These are phyloP conservation scores for Saturnispora dispora DNA, from an alignment of 805 yeast genomes.

Conservation along the genomic window DNA sequence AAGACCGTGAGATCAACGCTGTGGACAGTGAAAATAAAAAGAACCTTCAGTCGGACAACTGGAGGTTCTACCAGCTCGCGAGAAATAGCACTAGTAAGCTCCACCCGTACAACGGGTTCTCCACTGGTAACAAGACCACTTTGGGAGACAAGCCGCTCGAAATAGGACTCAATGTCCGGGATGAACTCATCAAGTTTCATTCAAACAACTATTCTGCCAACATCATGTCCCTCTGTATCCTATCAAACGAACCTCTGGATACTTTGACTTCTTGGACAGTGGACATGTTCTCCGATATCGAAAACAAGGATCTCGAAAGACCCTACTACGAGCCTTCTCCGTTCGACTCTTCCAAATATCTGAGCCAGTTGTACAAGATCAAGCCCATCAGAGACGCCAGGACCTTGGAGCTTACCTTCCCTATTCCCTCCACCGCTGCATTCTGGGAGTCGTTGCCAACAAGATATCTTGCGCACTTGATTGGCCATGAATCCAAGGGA, in stretches of 20 bases:
- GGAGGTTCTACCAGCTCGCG: slow-evolving; percentile 85
- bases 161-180: slow-evolving; percentile 66
- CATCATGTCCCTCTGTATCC: slow-evolving; percentile 75
- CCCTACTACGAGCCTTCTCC: slow-evolving; percentile 43
- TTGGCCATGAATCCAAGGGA: slow-evolving; percentile 92
- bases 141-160: slow-evolving; percentile 55
- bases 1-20: slow-evolving; percentile 87
- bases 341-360: slow-evolving; percentile 36
- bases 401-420: slow-evolving; percentile 56
- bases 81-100: slow-evolving; percentile 59
- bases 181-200: slow-evolving; percentile 71
- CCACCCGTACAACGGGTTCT: slow-evolving; percentile 82
- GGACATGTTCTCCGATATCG: slow-evolving; percentile 54
- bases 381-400: slow-evolving; percentile 79
- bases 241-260: slow-evolving; percentile 75
- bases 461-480: slow-evolving; percentile 64
- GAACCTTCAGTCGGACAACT: slow-evolving; percentile 78
- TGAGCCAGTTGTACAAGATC: slow-evolving; percentile 49
- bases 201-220: slow-evolving; percentile 69
- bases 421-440: slow-evolving; percentile 64
- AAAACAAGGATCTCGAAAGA: slow-evolving; percentile 37
- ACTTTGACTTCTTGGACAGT: slow-evolving; percentile 63
- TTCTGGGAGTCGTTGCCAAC: slow-evolving; percentile 63
- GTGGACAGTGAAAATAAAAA: slow-evolving; percentile 95
- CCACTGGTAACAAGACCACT: slow-evolving; percentile 81